Base-by-base conservation (phyloP, 495 filamentous ascomycete species). In the Immersiella caudata region DNA sequence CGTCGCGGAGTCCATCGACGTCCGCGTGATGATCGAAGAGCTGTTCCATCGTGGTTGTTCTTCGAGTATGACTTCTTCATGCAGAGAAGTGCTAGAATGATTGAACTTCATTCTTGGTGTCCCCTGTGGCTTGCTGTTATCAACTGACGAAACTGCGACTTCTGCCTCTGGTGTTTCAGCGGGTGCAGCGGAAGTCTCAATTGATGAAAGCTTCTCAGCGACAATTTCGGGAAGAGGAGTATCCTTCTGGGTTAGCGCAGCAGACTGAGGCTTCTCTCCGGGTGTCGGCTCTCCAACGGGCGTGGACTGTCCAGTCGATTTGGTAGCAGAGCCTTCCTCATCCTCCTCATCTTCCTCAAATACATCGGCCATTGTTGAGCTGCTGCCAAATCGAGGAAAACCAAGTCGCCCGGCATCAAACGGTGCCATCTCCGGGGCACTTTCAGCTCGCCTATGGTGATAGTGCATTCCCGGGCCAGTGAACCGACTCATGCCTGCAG, bases 341-440 rank as follows among this genome's bases (percentile, higher is more conserved):
- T 82, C 73, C 65, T 97, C 93, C 69, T 97, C 95, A 62, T 99
- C 95, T 77, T 97, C 95, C 74, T 97, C 93, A 68, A 97, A 96
- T 6, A 97, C 95, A 77, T 97, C 95, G 21, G 90, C 90, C 84
- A 93, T 88, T 5, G 87, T 88, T 0, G 87, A 89, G 71, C 84
- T 88, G 74, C 84, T 90, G 56, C 82, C 87, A 58, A 87, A 83
- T 50, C 83, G 82, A 60, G 84, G 81, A 65, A 87, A 80, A 14
- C 85, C 84, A 49, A 90, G 84, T 55, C 86, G 79, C 27, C 82
- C 85, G 60, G 84, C 85, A 64, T 94, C 93, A 70, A 97, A 93
- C 7, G 93, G 89, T 52, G 88, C 88, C 84, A 97, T 88, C 70
- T 91, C 92, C 6, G 95, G 95, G 11, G 95, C 93, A 78, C 94